Percentiles rank a stretch among this genome's conserved stretches.
Conservation (phyloP, 73 alveolate species). For the Breviolum minutum region DNA sequence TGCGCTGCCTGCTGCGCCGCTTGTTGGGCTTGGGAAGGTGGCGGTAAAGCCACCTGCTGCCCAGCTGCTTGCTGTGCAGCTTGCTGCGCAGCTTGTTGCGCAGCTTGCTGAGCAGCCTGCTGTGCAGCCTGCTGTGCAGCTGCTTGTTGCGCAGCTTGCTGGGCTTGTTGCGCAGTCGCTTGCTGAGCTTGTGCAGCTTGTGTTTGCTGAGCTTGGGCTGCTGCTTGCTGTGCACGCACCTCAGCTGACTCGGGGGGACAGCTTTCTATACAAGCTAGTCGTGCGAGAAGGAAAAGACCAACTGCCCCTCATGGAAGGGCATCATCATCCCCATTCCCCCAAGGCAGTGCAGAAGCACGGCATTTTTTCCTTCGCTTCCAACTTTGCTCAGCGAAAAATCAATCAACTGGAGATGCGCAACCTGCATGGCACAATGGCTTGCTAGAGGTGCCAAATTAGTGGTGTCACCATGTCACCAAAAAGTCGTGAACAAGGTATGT, state of each 20-base stretch:
- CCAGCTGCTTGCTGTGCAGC: conserved; percentile 28
- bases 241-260: not conserved
- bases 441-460: too few species aligned
- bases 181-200: conserved; percentile 23
- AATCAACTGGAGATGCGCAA: conserved; percentile 31
- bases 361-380: not conserved
- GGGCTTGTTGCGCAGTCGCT: conserved; percentile 47
- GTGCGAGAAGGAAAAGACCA: not conserved
- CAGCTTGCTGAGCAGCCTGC: conserved; percentile 44
- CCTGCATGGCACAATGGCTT: not conserved
- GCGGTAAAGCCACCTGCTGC: not conserved
- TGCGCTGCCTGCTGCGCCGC: conserved; percentile 52
- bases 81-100: conserved; percentile 14
- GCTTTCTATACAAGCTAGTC: not conserved
- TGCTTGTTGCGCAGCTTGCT: conserved; percentile 51
- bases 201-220: conserved; percentile 34
- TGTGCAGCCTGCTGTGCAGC: conserved; percentile 59
- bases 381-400: not conserved
- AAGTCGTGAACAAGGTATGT: too few species aligned
- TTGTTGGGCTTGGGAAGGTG: conserved; percentile 59
- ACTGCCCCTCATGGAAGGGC: too few species aligned
- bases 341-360: not conserved
- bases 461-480: too few species aligned
- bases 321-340: too few species aligned
- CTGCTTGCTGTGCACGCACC: conserved; percentile 23